Evolutionary conservation across 768 basidiomycete species (phyloP), one percentile per base, ranked within the genome.

Genomic region (Tricholoma flavovirens): DNA sequence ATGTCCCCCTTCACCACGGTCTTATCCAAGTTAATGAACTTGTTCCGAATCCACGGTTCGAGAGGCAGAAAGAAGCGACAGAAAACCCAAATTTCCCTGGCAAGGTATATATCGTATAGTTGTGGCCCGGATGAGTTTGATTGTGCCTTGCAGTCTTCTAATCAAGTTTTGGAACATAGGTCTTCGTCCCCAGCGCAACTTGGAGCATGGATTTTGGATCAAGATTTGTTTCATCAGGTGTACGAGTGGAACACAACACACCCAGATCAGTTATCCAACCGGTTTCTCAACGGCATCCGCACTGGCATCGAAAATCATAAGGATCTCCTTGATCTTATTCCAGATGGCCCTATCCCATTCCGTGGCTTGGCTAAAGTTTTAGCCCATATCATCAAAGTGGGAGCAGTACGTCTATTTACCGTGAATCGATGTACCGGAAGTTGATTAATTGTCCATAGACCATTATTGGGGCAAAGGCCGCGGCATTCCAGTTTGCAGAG

Each of bases 321-420:
- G 19, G 45, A 51, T n/a, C 43, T 62, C 2, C 33, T 60, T 15
- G 48, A 38, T 7, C 10, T 59, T 9, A 53, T 63, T n/a, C 62
- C 62, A 8, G 59, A 60, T 17, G 24, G 42, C 1, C 58, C 60
- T n/a, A 59, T 63, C 54, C 60, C 60, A 10, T 60, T 56, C 15
- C 58, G 54, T 8, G 49, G 62, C 2, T 29, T 63, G 10, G 56
- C 59, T 1, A 38, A 19, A 15, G 58, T 54, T 6, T 19, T 63
- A 11, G 56, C 54, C 6, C 58, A 59, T 33, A 48, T 63, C 14
- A 38, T 63, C n/a, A 59, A 49, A 15, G 35, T 60, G 17, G 60
- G 62, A 6, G 38, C 50, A 17, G 62, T 63, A 24, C 29, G 56
- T 56, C 26, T 21, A 30, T 17, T 57, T 5, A 15, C 33, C n/a